Evolutionary conservation across 176 grass and related monocot species (phyloP), one percentile per base, ranked within the genome.

Genomic region (Zizania latifolia): DNA sequence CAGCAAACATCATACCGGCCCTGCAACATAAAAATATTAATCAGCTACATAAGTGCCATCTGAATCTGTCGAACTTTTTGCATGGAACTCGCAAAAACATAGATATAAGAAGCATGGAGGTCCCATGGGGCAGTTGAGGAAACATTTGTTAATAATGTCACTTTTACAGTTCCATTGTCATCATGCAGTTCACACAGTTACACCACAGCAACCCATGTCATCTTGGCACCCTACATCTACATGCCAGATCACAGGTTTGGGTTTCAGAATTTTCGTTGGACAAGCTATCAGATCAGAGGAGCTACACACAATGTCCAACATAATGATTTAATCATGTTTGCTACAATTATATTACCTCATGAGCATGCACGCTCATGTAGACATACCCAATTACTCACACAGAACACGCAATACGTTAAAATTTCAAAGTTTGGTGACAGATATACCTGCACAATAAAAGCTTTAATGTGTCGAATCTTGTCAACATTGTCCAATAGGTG

Each of bases 1-100:
- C 95, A 99, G 55, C 89, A 94, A 72, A 86, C 76, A 88, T 99
- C 91, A 77, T 99, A 99, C 64, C 95, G 80, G 45, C 95, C 95
- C 91, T 99, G 73, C 39, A 83, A 72, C 81, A 83, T 34, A 70
- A 22, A 51, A 71, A 31, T 70, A 86, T 12, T 31, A 14, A 23
- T 58, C 4, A 87, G 51, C 19, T 19, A n/a, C 13, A 35, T 16
- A 10, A 11, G 1, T 35, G 32, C 6, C 74, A 63, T 64, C 28
- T 50, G 0, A 12, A 2, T 50, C 28, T 35, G 0, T 15, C 1
- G 13, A 35, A 62, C 39, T 46, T 15, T 16, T 50, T 62, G 12
- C 40, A 24, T 1, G 0, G 3, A 13, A 59, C 39, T 31, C 62
- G 28, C 3, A 68, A 45, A 68, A 26, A 6, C 2, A 19, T 34